phyloP scores from a whole-genome alignment of 2,329 filamentous ascomycete genomes.

The Neonectria neomacrospora region DNA sequence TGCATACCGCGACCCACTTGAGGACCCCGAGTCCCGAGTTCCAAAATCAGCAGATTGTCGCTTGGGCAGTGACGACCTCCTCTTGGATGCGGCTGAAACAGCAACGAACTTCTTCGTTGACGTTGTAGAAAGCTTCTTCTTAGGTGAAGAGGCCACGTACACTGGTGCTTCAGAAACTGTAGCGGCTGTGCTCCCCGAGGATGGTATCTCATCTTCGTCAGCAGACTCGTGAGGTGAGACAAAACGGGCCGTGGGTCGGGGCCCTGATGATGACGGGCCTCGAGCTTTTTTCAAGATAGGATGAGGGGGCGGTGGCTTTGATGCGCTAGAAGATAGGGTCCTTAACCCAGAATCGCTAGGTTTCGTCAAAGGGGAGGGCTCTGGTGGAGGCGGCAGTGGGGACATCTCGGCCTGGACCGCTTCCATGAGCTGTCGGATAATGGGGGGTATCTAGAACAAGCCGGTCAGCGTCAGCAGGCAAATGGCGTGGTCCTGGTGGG shows the following conservation, averaged over 20 bases:
- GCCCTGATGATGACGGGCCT: constrained; percentile 63
- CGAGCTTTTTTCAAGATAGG: constrained; percentile 71
- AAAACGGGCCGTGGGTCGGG: constrained; percentile 70
- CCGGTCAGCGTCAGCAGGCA: constrained; percentile 27
- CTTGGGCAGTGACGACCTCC: constrained; percentile 58
- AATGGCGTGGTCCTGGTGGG: constrained; percentile 16
- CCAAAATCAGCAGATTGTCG: constrained; percentile 51
- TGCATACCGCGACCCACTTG: constrained; percentile 38
- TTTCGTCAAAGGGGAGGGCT: constrained; percentile 32
- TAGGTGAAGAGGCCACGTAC: constrained; percentile 42
- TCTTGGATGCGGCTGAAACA: constrained; percentile 56
- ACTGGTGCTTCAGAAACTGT: constrained; percentile 47
- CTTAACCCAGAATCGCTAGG: constrained; percentile 37
- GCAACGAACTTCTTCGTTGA: constrained; percentile 56
- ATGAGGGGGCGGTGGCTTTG: constrained; percentile 61
- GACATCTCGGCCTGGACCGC: constrained; percentile 34
- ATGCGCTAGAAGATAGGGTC: constrained; percentile 53
- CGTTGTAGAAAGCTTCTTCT: constrained; percentile 42
- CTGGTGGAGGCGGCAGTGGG: constrained; percentile 29
- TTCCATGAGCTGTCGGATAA: constrained; percentile 46
- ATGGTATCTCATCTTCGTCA: constrained; percentile 55
- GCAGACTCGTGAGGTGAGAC: constrained; percentile 64
- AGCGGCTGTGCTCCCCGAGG: constrained; percentile 54
- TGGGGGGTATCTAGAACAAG: constrained; percentile 42
- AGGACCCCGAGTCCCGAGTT: constrained; percentile 47